Evolutionary conservation across 1,139 yeast genomes (phyloP), one percentile per base, ranked within the genome.

Genomic region (Magnusiomyces fungicola): DNA sequence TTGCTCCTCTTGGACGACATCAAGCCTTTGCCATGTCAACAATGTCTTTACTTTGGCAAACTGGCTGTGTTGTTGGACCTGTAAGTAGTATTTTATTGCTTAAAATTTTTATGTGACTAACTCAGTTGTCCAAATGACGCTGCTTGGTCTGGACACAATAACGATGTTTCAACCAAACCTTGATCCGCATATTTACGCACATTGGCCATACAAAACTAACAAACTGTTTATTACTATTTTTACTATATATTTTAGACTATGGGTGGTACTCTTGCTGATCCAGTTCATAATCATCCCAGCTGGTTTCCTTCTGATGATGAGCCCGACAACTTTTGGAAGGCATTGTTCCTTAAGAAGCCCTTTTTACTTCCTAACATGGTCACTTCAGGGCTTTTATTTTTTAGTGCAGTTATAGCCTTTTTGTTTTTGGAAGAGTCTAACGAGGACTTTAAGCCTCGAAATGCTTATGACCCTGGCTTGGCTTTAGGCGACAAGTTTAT

Each of bases 361-460:
- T 81, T 79, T 58, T 79, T 83, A 1, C 65, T 80, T 54, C 80
- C 84, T 3, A 81, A 80, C 59, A 58, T 81, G 9, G 78, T 76
- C 2, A 80, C 80, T 19, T 73, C 79, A 3, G 5, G 58, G 1
- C 65, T 76, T 46, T 64, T 80, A 34, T 30, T 61, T 21, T 27
- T 47, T 9, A 54, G 60, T 21, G 43, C 49, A 10, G 23, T 69
- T 1, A 55, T 70, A 34, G 79, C 69, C n/a, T 65, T 76, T 47
- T 69, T 81, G 45, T 80, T 80, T 57, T 63, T 81, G 36, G 83
- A 81, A 59, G 88, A 81, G 61, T 78, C 85, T 3, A 81, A 78
- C 58, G 74, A 69, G 21, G 62, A 64, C 36, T 65, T 48, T 12
- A 18, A 19, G 12, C n/a, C 12, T 16, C 30, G 51, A 10, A 46